Base-by-base conservation (phyloP, 148 eudicot genomes). In the Beta vulgaris region DNA sequence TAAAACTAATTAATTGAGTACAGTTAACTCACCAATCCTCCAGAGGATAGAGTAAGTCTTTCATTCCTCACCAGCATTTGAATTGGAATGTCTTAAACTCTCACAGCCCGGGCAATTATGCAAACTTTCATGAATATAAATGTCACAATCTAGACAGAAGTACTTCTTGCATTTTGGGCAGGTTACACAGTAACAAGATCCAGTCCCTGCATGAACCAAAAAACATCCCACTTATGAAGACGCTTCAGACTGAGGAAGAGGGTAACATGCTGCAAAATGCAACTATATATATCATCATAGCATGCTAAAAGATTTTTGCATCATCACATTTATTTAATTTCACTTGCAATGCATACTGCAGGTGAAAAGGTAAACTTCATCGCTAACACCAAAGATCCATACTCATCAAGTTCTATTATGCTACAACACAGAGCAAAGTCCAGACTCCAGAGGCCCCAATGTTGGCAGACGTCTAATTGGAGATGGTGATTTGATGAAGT, bases 31-130 rank as follows among this genome's bases (percentile, higher is more conserved):
- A 68, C 8, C 58, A 25, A 21, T 28, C 21, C 14, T 61, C 63
- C 36, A 12, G n/a, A 55, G 13, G 43, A 42, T 19, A 34, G 57
- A 16, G 23, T 10, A 35, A 55, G 35, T 16, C 26, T 57, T 43
- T 77, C 81, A 84, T 32, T 73, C 77, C 62, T 42, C 37, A 19
- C 68, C 77, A 67, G 28, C 82, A 71, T 78, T 55, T 0, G 88
- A 70, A 63, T 84, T 84, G 32, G 93, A 80, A 68, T 86, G 89
- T 16, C 86, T 83, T 71, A 85, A 76, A 83, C 98, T 82, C 84
- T 91, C 97, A 48, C 98, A 94, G 29, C 98, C 96, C 0, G 97
- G 98, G 73, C 97, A 94, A 68, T 91, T 94, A 71, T 94, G 98
- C 86, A 94, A 80, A 76, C 96, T 94, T 86, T 91, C 97, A n/a